A percentile compares a stretch with the other conserved stretches of the same genome.
Evolutionary conservation across 345 rosid species (phyloP).

Genomic region (Rhodamnia rubescens): DNA sequence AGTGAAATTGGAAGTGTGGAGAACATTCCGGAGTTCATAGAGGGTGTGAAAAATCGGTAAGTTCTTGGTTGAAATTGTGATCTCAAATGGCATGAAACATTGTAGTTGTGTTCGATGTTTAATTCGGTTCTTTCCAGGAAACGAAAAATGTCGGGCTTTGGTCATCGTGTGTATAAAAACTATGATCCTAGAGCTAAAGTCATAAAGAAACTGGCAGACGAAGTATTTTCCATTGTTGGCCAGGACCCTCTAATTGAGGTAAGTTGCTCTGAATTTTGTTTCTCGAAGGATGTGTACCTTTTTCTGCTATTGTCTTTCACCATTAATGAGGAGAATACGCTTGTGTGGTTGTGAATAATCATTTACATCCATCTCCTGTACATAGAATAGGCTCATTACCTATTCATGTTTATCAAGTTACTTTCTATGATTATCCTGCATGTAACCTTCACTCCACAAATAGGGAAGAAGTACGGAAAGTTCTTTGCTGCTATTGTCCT

Average conservation of each 20-base stretch:
- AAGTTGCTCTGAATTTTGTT: conserved; percentile 2
- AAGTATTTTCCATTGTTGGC: conserved; percentile 93
- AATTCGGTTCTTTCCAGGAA: conserved; percentile 33
- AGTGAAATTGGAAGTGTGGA: conserved; percentile 81
- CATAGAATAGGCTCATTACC: neutral
- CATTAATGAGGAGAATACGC: neutral
- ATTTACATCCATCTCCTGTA: neutral
- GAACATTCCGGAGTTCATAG: conserved; percentile 87
- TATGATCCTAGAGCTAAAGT: conserved; percentile 97
- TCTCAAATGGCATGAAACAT: neutral
- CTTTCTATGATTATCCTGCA: neutral
- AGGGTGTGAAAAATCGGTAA: conserved; percentile 92
- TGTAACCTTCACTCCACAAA: neutral
- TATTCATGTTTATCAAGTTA: neutral
- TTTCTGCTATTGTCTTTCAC: neutral
- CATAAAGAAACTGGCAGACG: conserved; percentile 83
- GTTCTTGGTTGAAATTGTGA: neutral
- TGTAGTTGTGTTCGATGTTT: neutral
- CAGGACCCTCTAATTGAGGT: conserved; percentile 98
- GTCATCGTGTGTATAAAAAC: conserved; percentile 97
- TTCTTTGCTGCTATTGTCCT: neutral
- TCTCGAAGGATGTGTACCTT: neutral
- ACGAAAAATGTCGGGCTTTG: conserved; percentile 99
- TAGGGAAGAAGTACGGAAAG: neutral
- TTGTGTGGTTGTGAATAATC: neutral